Evolutionary conservation across 2,329 filamentous ascomycete species (phyloP), one percentile per base, ranked within the genome.

Genomic region (Pleomassaria siparia): DNA sequence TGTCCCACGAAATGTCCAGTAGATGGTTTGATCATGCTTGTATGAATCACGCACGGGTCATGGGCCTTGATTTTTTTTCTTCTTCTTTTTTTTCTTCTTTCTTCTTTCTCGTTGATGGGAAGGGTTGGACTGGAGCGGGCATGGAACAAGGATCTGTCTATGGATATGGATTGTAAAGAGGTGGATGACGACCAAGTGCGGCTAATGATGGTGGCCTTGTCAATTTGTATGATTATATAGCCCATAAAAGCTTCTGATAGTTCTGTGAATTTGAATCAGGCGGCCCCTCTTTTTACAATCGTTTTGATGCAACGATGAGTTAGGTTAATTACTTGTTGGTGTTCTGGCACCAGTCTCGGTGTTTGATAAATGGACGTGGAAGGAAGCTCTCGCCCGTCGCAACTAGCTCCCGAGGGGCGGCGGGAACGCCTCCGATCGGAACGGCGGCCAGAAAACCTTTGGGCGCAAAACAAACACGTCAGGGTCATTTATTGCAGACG

Each of bases 141-240:
- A 28, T 2, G 33, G 26, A 22, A 10, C 28, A 11, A 4, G 35
- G 20, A n/a, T n/a, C n/a, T n/a, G n/a, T n/a, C n/a, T n/a, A n/a
- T n/a, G n/a, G n/a, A n/a, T n/a, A n/a, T n/a, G n/a, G n/a, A n/a
- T n/a, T 49, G 48, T 35, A 51, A 51, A 33, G 51, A 48, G 44
- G 33, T 42, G 39, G 54, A 43, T 49, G 55, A 32, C 44, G 50
- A 54, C 32, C 25, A 35, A 44, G 42, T 43, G 50, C 51, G 56
- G 51, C 47, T 64, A 56, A 63, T 51, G 57, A 61, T 51, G 63
- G 63, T 49, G 64, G 64, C 50, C 54, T 61, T 64, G 64, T 67
- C 33, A 49, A 54, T n/a, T 58, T 70, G 66, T 70, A 69, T 67
- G 59, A 69, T 64, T 69, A 70, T 62, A 59, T 66, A 68, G 58